Percentiles rank a stretch among this genome's conserved stretches.
These are phyloP conservation scores for Trametes villosa DNA, from an alignment of 768 basidiomycete genomes.

Conservation along the genomic window DNA sequence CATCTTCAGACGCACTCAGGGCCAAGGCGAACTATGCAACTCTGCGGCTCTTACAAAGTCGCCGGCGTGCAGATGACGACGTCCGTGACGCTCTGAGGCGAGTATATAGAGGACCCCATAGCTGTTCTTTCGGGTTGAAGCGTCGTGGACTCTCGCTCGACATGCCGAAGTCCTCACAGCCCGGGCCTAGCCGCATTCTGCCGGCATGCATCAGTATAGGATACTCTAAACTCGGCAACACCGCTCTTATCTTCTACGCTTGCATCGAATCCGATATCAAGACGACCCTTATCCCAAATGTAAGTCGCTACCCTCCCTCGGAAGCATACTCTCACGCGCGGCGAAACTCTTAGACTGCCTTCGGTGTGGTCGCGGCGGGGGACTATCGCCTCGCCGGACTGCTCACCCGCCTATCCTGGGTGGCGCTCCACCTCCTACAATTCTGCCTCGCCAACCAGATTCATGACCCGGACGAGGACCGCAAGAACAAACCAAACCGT, in stretches of 20 bases:
- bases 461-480: conserved; percentile 27
- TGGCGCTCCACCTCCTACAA: conserved; percentile 35
- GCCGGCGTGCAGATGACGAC: no score
- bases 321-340: background rate
- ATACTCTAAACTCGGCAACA: no score
- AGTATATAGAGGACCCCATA: no score
- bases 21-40: no score
- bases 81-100: no score
- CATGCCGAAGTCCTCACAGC: no score
- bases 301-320: background rate
- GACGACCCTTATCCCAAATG: background rate
- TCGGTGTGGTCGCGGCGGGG: background rate
- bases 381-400: background rate
- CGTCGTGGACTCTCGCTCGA: no score
- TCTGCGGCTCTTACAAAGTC: no score
- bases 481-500: conserved; percentile 29
- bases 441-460: conserved; percentile 34
- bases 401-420: conserved; percentile 20
- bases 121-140: no score
- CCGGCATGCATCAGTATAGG: no score
- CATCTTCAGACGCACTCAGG: no score
- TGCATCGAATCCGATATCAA: background rate
- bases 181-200: no score
- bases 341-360: background rate
- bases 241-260: background rate